A percentile compares a stretch with the other conserved stretches of the same genome.
These are phyloP conservation scores for Daldinia sp. DNA, from an alignment of 2,329 filamentous ascomycete genomes.

Conservation along the genomic window DNA sequence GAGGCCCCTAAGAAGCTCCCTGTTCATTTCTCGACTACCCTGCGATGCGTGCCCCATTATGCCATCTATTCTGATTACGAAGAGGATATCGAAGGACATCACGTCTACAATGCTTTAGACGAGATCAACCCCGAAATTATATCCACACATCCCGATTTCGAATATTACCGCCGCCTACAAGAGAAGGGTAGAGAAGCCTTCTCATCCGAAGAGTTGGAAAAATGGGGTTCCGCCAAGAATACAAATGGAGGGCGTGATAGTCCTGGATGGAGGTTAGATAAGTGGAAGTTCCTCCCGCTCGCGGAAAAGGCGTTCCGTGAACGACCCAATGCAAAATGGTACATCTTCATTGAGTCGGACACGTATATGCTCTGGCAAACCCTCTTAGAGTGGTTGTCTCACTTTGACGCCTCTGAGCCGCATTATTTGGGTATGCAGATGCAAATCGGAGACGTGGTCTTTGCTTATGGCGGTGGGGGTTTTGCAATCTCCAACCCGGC, in stretches of 20 bases:
- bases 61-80: constrained; percentile 67
- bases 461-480: constrained; percentile 62
- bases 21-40: constrained; percentile 60
- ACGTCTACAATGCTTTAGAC: constrained; percentile 59
- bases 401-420: constrained; percentile 57
- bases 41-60: constrained; percentile 63
- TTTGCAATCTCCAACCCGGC: constrained; percentile 61
- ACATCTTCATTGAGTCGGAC: constrained; percentile 66
- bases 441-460: constrained; percentile 58
- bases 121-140: constrained; percentile 52
- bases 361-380: constrained; percentile 64
- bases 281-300: constrained; percentile 66
- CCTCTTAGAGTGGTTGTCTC: constrained; percentile 60
- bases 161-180: constrained; percentile 59
- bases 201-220: constrained; percentile 42
- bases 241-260: constrained; percentile 51
- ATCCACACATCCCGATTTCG: constrained; percentile 56
- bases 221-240: constrained; percentile 44
- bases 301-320: constrained; percentile 55
- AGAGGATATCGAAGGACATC: constrained; percentile 58
- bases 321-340: constrained; percentile 62
- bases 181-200: constrained; percentile 53
- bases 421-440: constrained; percentile 64
- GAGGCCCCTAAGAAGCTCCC: constrained; percentile 64
- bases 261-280: constrained; percentile 60